Percentiles rank a stretch among this genome's conserved stretches.
phyloP scores from a whole-genome alignment of 23 red algal species.

The Gracilaria gracilis region DNA sequence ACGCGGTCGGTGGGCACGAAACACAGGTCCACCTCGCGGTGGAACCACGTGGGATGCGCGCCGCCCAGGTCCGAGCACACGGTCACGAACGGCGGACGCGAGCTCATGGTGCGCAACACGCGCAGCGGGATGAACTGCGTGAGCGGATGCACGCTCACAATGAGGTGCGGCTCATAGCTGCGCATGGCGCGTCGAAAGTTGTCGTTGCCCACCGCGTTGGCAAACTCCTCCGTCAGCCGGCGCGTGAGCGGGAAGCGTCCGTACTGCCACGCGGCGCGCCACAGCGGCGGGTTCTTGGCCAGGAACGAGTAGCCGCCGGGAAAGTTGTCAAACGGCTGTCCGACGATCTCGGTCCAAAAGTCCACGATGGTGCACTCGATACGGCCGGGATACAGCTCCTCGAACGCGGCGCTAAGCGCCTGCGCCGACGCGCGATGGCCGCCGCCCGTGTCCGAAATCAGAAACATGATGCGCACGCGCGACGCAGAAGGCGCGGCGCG shows the following conservation, averaged over 20 bases:
- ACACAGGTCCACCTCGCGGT: conserved; percentile 68
- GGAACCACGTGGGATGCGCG: conserved; percentile 86
- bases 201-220: conserved; percentile 47
- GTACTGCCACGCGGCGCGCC: conserved; percentile 78
- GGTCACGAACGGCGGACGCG: conserved; percentile 71
- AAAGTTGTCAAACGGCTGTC: conserved; percentile 65
- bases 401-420: conserved; percentile 71
- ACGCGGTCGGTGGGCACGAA: conserved; percentile 78
- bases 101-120: conserved; percentile 62
- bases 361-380: conserved; percentile 66
- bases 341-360: conserved; percentile 80
- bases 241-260: conserved; percentile 78
- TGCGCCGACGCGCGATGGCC: conserved; percentile 84
- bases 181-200: conserved; percentile 54
- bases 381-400: conserved; percentile 62
- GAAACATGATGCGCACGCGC: conserved; percentile 54
- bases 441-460: conserved; percentile 89
- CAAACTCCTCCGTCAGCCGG: conserved; percentile 68
- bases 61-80: conserved; percentile 87
- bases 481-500: background rate
- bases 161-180: conserved; percentile 45
- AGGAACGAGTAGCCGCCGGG: conserved; percentile 77
- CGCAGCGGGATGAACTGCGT: conserved; percentile 77
- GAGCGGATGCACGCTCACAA: conserved; percentile 85
- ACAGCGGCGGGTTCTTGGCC: conserved; percentile 77